Evolutionary conservation across 1,284 basidiomycete species (phyloP).

Genomic region (Coniferiporia weirii): DNA sequence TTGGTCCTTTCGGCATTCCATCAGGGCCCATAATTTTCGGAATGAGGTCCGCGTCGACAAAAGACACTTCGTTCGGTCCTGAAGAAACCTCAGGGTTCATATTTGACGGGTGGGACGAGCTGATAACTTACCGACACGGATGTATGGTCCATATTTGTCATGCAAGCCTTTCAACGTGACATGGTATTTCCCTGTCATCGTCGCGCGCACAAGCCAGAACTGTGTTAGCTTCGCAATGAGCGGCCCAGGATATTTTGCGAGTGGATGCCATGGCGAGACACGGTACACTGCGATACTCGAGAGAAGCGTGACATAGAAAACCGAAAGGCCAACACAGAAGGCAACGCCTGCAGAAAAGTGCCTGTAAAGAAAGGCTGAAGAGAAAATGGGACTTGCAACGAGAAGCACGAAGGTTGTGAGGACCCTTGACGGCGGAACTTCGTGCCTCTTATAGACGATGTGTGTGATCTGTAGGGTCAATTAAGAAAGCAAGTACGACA

Average conservation of each 20-base stretch:
- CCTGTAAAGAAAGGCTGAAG: not conserved
- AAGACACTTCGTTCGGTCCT: constrained; percentile 35
- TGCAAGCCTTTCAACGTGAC: constrained; percentile 17
- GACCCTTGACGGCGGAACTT: not conserved
- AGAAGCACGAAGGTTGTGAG: not conserved
- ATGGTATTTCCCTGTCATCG: constrained; percentile 16
- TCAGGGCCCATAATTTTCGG: constrained; percentile 26
- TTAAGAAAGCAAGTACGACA: not conserved
- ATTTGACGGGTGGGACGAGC: not conserved
- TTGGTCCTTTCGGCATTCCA: constrained; percentile 31
- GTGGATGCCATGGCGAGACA: constrained; percentile 24
- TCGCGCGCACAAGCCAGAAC: constrained; percentile 1
- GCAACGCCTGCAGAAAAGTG: not conserved
- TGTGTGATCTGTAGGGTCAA: not conserved
- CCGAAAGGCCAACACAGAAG: not conserved
- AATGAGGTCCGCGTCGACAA: constrained; percentile 28
- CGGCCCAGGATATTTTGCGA: constrained; percentile 24
- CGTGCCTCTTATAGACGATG: not conserved
- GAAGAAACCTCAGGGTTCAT: too few species aligned
- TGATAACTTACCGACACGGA: constrained; percentile 18
- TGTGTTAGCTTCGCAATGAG: constrained; percentile 18
- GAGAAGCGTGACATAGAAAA: constrained; percentile 8
- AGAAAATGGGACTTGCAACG: not conserved
- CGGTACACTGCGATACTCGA: constrained; percentile 19
- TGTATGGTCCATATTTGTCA: constrained; percentile 18